Conservation (phyloP, 2,329 filamentous ascomycete genomes). For the Colletotrichum brevisporum region DNA sequence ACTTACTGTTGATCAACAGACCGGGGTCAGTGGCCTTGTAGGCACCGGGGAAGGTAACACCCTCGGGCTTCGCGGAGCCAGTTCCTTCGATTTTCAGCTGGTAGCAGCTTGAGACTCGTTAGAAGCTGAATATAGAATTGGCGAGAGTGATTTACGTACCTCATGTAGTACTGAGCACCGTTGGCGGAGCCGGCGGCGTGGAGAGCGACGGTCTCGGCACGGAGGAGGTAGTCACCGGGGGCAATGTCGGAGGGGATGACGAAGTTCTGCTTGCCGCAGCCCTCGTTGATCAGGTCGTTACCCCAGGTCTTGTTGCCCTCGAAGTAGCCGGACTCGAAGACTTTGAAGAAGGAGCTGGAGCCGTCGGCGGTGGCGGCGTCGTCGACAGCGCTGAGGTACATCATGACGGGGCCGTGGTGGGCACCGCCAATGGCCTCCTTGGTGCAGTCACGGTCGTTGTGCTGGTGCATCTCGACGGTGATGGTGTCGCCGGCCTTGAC, state of each 20-base stretch:
- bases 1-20: slow-evolving; percentile 59
- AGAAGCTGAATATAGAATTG: neutral
- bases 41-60: slow-evolving; percentile 42
- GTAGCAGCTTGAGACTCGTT: slow-evolving; percentile 52
- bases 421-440: slow-evolving; percentile 66
- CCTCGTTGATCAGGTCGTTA: slow-evolving; percentile 41
- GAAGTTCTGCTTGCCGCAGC: slow-evolving; percentile 40
- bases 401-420: slow-evolving; percentile 65
- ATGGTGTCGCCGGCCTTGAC: slow-evolving; percentile 53
- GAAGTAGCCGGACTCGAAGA: slow-evolving; percentile 59
- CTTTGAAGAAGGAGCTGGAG: slow-evolving; percentile 65
- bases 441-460: slow-evolving; percentile 56
- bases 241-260: slow-evolving; percentile 61
- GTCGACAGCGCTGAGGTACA: slow-evolving; percentile 63
- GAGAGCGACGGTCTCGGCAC: slow-evolving; percentile 68
- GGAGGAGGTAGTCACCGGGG: slow-evolving; percentile 67
- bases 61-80: slow-evolving; percentile 43
- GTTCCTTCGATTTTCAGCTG: slow-evolving; percentile 46
- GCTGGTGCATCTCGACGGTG: slow-evolving; percentile 64
- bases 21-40: slow-evolving; percentile 55
- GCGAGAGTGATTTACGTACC: neutral
- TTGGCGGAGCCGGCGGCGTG: slow-evolving; percentile 56
- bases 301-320: slow-evolving; percentile 40
- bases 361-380: slow-evolving; percentile 60
- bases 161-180: slow-evolving; percentile 56